Evolutionary conservation across 352 stramenopile species (phyloP), one percentile per base, ranked within the genome.

Genomic region (Sclerospora graminicola): DNA sequence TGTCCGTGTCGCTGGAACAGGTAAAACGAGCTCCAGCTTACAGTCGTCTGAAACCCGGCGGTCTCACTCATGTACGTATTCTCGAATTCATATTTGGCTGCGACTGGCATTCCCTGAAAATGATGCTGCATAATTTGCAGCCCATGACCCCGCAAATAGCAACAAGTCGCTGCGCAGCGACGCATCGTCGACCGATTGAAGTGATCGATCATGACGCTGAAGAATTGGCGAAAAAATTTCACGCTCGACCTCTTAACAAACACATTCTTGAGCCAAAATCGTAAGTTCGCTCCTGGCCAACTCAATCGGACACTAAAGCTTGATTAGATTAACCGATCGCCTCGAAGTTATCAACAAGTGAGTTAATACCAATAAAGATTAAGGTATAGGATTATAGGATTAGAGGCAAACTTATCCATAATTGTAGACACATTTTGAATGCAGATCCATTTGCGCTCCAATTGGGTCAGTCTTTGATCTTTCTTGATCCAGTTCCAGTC

Each of bases 161-260:
- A 56, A 88, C 79, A 1, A 56, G 63, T 46, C 69, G 69, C 15
- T 66, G 79, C 38, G 79, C 66, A 26, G 61, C 61, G 11, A 51
- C 61, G 2, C 68, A 83, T 42, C 76, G 71, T 23, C 72, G 72
- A 34, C 66, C 70, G 2, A 39, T 82, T 7, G 66, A 83, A 13
- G 44, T 75, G 20, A 50, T 73, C 14, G 72, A 91, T 46, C 62
- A 84, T 39, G 79, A 91, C 33, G 69, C 59, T 1, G 63, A 86
- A 36, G 79, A 91, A 41, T 38, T 91, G 41, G 55, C 67, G 10
- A 80, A 70, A 31, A 86, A 91, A 41, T 91, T 91, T 45, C 79
- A 87, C 24, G 76, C 76, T 21, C 53, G 65, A 3, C 76, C 79
- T 11, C 51, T 91, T 15, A 77, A 68, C 28, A 61, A 62, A 18